Evolutionary conservation across 768 basidiomycete genomes (phyloP), one percentile per base, ranked within the genome.

Genomic region (Xerocomellus intermedius): DNA sequence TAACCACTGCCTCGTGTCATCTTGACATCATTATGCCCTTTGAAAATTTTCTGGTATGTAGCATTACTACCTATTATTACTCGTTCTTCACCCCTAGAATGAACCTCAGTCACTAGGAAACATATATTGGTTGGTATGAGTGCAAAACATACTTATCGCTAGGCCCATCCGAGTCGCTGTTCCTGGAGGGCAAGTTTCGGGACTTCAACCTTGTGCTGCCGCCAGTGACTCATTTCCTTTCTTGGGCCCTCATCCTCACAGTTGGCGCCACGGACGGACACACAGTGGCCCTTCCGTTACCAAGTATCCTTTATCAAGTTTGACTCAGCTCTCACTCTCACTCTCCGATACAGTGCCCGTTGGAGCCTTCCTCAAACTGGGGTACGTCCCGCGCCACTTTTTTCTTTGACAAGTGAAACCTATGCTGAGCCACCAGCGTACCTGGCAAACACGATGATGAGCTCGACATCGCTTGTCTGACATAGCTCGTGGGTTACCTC

Each of bases 161-260:
- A 4, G 26, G 22, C 16, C 21, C 50, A 35, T 33, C 22, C 28
- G 5, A 48, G 3, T 43, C 32, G 50, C 46, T n/a, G 52, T 62
- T 56, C 63, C 63, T 59, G 59, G 38, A 42, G 32, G 35, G 28
- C 44, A 30, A 10, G 12, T 21, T 53, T 47, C 64, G 64, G 64
- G 52, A 42, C 43, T 63, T 56, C 9, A 65, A 66, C 61, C 51
- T 66, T 65, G 61, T 56, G 8, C 28, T 56, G 50, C 50, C 56
- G 54, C 57, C 47, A 55, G 41, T 17, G n/a, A 8, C n/a, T 6
- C 22, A 12, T 60, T 57, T 12, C 61, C 60, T 43, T 54, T 65
- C 63, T 54, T 22, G 59, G 64, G 7, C 8, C 46, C 30, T 61
- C 61, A 46, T 54, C 47, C 52, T 28, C 30, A 7, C 28, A 22